Conservation (phyloP, 495 filamentous ascomycete genomes). For the Glutinoglossum americanum region DNA sequence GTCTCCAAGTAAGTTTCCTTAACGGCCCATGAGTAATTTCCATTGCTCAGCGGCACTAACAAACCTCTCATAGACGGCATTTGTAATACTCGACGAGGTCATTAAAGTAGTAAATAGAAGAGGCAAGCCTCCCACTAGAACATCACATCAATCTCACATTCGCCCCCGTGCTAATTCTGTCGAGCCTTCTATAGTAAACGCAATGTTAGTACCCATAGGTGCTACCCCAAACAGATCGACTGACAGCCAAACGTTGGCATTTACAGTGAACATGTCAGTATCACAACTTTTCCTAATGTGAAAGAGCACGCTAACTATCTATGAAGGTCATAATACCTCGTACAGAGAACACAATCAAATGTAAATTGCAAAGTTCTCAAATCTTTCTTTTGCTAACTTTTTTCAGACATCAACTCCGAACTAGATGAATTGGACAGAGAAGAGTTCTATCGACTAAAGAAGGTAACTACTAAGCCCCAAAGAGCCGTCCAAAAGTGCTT, state of each 20-base stretch:
- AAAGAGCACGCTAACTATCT: constrained; percentile 24
- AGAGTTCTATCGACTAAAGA: constrained; percentile 96
- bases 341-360: constrained; percentile 98
- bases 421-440: constrained; percentile 95
- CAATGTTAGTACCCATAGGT: constrained; percentile 43
- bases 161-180: neutral
- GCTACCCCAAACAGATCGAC: constrained; percentile 8
- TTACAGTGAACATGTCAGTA: constrained; percentile 10
- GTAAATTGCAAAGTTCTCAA: constrained; percentile 21
- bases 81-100: constrained; percentile 93
- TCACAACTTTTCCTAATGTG: constrained; percentile 6
- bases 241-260: neutral
- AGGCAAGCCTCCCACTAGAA: constrained; percentile 27
- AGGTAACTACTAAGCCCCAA: constrained; percentile 27
- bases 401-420: constrained; percentile 84
- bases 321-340: constrained; percentile 87
- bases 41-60: neutral
- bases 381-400: neutral
- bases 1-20: constrained; percentile 42
- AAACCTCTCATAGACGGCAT: constrained; percentile 46
- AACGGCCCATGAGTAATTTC: neutral
- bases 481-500: neutral
- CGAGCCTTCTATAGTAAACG: constrained; percentile 44
- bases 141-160: constrained; percentile 10
- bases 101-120: constrained; percentile 98